Evolutionary conservation across 495 filamentous ascomycete species (phyloP).

Genomic region (Podospora bellae-mahoneyi): DNA sequence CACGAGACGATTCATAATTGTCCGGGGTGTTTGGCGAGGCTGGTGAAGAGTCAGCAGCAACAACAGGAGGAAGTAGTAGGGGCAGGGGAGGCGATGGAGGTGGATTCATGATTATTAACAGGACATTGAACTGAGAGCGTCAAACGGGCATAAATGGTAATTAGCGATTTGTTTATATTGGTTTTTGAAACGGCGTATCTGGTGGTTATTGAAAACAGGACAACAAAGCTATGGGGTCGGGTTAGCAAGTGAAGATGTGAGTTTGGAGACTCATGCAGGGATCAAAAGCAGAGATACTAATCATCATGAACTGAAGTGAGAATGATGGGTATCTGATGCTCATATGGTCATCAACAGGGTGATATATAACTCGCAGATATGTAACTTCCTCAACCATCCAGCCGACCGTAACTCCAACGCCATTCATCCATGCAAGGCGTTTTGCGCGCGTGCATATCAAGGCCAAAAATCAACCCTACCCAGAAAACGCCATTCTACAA

Average conservation of each 20-base stretch:
- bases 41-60: conserved; percentile 51
- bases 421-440: background rate
- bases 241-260: background rate
- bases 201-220: background rate
- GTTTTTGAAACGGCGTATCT: background rate
- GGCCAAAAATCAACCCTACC: background rate
- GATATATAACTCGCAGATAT: background rate
- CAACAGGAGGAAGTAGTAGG: conserved; percentile 10
- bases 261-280: background rate
- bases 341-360: background rate
- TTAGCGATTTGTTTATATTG: background rate
- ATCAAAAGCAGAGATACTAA: background rate
- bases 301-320: background rate
- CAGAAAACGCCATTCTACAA: background rate
- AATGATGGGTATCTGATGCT: background rate
- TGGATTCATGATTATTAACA: conserved; percentile 30
- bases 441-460: background rate
- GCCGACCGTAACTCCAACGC: background rate
- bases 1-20: conserved; percentile 95
- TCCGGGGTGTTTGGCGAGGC: conserved; percentile 64
- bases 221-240: background rate
- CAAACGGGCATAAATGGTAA: background rate
- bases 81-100: conserved; percentile 33
- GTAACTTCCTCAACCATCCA: background rate
- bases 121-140: too few relatives aligned